Base-by-base conservation (phyloP, 371 early-diverging fungal species). In the Mucor racemosus region DNA sequence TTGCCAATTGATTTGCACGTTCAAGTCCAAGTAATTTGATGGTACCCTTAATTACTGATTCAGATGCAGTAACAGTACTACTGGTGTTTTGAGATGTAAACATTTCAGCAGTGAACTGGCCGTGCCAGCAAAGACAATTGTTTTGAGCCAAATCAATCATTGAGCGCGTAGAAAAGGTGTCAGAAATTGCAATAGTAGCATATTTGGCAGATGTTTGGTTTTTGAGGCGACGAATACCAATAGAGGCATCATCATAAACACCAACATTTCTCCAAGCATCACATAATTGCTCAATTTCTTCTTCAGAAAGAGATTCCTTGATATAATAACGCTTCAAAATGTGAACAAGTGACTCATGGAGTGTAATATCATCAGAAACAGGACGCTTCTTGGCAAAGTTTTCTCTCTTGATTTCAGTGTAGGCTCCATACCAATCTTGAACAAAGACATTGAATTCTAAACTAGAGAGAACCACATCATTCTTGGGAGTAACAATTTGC, bases 51-150 rank as follows among this genome's bases (percentile, higher is more conserved):
- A 76, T 59, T 19, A 75, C 68, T 1, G 73, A 55, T 17, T 69
- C 60, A 8, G 71, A 62, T 21, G 67, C 62, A 7, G 59, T 56
- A 9, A 10, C 36, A 3, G 33, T 41, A n/a, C 35, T 40, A 15
- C 33, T 36, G 21, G 31, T 11, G 31, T 4, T 31, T 46, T 62
- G 48, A 58, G 58, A 58, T 15, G 42, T 36, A 59, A 80, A 71
- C 71, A 77, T 76, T 13, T 80, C 78, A 13, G 75, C 66, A 65
- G 73, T 66, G 65, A 80, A 75, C 62, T 80, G 81, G 26, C 76
- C 73, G 50, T 80, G 74, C 78, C 76, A 80, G 72, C 81, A 80
- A 31, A 80, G 76, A 56, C 78, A 75, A n/a, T 73, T 74, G 42
- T 66, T 73, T 58, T 73, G 76, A 33, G 81, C 78, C 41, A 76